These are phyloP conservation scores for Akanthomyces uredinophilus DNA, from an alignment of 2,329 filamentous ascomycete genomes.

Conservation along the genomic window DNA sequence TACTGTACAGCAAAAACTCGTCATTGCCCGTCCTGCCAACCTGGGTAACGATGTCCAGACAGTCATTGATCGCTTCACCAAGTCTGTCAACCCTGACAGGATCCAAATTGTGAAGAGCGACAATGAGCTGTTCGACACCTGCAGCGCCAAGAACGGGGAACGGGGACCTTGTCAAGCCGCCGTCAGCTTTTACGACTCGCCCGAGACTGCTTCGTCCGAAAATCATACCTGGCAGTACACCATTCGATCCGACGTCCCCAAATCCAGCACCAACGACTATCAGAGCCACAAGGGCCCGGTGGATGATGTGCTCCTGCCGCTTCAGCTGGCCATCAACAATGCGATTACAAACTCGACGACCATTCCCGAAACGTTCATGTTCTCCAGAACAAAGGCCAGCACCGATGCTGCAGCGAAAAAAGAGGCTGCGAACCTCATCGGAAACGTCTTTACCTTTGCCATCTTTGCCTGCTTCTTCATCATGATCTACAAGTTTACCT, in stretches of 20 bases:
- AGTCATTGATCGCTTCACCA: conserved; percentile 23
- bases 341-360: conserved; percentile 24
- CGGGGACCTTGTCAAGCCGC: conserved; percentile 26
- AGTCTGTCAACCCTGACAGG: conserved; percentile 17
- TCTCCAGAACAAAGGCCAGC: conserved; percentile 16
- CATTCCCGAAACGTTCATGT: conserved; percentile 16
- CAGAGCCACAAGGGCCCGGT: not conserved
- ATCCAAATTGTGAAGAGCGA: conserved; percentile 19
- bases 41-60: conserved; percentile 23
- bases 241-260: conserved; percentile 22
- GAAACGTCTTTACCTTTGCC: conserved; percentile 17
- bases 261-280: conserved; percentile 43
- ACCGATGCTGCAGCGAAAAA: not conserved
- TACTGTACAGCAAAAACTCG: conserved; percentile 21
- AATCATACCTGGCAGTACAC: conserved; percentile 26
- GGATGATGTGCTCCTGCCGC: conserved; percentile 22
- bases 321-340: conserved; percentile 31
- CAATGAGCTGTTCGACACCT: conserved; percentile 17
- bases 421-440: conserved; percentile 12
- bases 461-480: conserved; percentile 13
- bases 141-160: conserved; percentile 17
- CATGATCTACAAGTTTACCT: conserved; percentile 13
- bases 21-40: conserved; percentile 21
- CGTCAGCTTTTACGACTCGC: conserved; percentile 27
- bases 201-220: conserved; percentile 17